phyloP scores from a whole-genome alignment of 176 grass and related monocot genomes.

The Otatea glauca region DNA sequence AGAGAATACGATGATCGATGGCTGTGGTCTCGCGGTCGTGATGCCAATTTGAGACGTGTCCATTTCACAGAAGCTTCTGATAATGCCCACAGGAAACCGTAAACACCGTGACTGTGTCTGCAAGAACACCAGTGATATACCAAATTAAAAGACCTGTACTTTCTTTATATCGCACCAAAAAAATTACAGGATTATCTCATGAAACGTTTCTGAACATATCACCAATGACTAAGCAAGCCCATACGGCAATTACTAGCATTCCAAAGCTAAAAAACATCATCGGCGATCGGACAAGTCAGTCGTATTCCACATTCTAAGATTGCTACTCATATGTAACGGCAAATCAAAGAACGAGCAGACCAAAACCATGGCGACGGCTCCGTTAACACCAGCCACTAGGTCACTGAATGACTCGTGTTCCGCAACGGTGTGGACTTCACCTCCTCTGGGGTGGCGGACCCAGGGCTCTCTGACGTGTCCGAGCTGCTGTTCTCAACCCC shows the following conservation, averaged over 20 bases:
- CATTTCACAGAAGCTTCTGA: neutral
- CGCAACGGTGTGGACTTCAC: conserved; percentile 65
- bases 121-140: neutral
- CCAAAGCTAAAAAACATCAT: conserved; percentile 32
- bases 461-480: conserved; percentile 80
- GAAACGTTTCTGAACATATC: conserved; percentile 37
- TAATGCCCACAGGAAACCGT: neutral
- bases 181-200: conserved; percentile 32
- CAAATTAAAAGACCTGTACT: neutral
- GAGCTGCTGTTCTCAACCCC: conserved; percentile 76
- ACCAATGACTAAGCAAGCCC: conserved; percentile 36
- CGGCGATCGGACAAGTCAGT: conserved; percentile 20
- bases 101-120: neutral
- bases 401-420: conserved; percentile 59
- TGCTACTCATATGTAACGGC: conserved; percentile 33
- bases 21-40: neutral
- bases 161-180: conserved; percentile 37
- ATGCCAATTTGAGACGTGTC: neutral
- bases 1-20: no score
- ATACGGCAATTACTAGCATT: conserved; percentile 25
- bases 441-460: conserved; percentile 70
- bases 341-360: conserved; percentile 40
- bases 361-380: conserved; percentile 36
- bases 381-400: conserved; percentile 34
- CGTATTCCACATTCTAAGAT: conserved; percentile 40